Base-by-base conservation (phyloP, 2,329 filamentous ascomycete species). In the Lachnellula occidentalis region DNA sequence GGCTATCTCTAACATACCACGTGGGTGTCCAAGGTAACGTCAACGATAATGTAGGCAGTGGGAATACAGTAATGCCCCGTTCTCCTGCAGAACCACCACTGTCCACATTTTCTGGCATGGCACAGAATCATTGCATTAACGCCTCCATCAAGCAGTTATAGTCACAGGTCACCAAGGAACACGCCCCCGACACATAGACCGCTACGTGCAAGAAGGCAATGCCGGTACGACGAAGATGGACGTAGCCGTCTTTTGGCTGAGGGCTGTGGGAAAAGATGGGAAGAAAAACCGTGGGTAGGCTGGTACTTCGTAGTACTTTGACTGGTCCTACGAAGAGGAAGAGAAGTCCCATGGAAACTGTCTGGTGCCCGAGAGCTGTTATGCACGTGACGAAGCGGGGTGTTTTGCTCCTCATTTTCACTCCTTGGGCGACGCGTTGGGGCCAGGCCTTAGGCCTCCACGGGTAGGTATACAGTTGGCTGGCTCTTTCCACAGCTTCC, bases 21-120 rank as follows among this genome's bases (percentile, higher is more conserved):
- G 73, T 74, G n/a, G 77, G 81, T 61, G 77, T 82, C 4, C 78
- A 80, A 66, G 80, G 73, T 12, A 80, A 80, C 71, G 73, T 80
- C 50, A 82, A 77, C 59, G 77, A 78, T 68, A 79, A 83, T 53
- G 75, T 82, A 7, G 80, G 80, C 42, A 77, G 72, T n/a, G n/a
- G n/a, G n/a, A n/a, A n/a, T n/a, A n/a, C n/a, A 6, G 57, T 2
- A 74, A 67, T 1, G 75, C 72, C 8, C 72, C 75, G 53, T 71
- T 72, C 22, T 75, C 74, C 22, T 71, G 39, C 66, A 68, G 50
- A 74, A 80, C 59, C 78, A 73, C 21, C 73, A 74, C 64, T 3
- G 72, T 83, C 57, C 77, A 79, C n/a, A 69, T 78, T 7, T 82
- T 82, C 66, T 67, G 76, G 72, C 39, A 72, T 71, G 57, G 57